These are phyloP conservation scores for Pachysandra terminalis DNA, from an alignment of 164 flowering plant genomes.

Conservation along the genomic window DNA sequence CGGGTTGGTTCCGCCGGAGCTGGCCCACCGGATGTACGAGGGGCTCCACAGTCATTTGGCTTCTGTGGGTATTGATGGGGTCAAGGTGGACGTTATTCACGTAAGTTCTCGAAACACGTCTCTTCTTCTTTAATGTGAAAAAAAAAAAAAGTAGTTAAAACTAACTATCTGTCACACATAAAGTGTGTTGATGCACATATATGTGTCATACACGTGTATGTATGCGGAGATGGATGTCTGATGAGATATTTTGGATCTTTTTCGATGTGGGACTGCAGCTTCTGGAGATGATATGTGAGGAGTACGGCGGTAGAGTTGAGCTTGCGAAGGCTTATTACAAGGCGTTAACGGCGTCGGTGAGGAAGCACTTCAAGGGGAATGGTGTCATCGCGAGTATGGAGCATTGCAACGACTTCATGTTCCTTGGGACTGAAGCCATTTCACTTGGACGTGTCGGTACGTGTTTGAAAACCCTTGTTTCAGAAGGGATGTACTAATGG, in stretches of 20 bases:
- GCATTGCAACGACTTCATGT: conserved; percentile 83
- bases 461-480: conserved; percentile 4
- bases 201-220: too few relatives aligned
- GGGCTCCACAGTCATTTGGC: conserved; percentile 76
- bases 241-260: too few relatives aligned
- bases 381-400: conserved; percentile 89
- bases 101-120: conserved; percentile 40
- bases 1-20: conserved; percentile 75
- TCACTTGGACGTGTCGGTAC: conserved; percentile 71
- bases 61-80: conserved; percentile 79
- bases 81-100: conserved; percentile 89
- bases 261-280: too few relatives aligned
- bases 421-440: conserved; percentile 68
- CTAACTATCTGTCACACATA: too few relatives aligned
- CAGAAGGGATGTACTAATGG: too few relatives aligned
- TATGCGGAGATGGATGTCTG: too few relatives aligned
- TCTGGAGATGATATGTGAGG: conserved; percentile 76
- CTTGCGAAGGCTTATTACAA: conserved; percentile 74
- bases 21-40: conserved; percentile 62
- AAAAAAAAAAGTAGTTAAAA: too few relatives aligned
- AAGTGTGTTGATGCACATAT: too few relatives aligned
- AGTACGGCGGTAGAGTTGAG: conserved; percentile 80
- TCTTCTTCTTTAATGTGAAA: too few relatives aligned
- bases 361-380: conserved; percentile 74
- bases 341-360: conserved; percentile 62